Conservation (phyloP, 805 yeast species). For the Starmerella scarabaei region DNA sequence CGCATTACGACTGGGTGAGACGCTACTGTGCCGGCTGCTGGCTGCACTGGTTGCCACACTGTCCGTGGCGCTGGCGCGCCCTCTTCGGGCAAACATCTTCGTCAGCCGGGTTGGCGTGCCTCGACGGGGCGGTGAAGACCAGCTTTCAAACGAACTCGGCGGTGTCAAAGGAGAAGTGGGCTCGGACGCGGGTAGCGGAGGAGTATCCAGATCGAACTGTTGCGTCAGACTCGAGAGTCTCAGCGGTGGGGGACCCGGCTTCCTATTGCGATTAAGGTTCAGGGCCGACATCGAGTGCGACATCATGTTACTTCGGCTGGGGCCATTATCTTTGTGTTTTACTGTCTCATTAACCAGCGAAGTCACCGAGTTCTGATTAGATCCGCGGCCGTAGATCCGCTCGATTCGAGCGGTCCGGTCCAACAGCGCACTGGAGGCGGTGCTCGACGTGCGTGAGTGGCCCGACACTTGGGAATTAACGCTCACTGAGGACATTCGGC, state of each 20-base stretch:
- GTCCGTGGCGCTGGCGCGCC: not conserved
- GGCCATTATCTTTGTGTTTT: not conserved
- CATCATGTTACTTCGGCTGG: not conserved
- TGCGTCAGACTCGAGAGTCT: not conserved
- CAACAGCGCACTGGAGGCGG: not conserved
- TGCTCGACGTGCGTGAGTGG: not conserved
- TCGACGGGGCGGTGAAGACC: not conserved
- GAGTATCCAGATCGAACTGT: not conserved
- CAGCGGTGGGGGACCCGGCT: not conserved
- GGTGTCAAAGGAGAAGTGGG: not conserved
- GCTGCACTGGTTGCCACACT: not conserved
- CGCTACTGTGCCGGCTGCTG: not conserved
- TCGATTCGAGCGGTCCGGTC: not conserved
- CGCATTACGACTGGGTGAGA: not conserved
- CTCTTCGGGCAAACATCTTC: not conserved
- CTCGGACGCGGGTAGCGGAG: not conserved
- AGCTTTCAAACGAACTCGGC: not conserved
- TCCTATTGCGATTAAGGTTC: not conserved
- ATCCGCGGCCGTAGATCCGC: constrained; percentile 1
- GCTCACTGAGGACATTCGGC: too few species aligned
- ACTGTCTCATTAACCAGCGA: not conserved
- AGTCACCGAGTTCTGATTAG: not conserved
- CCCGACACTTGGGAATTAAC: not conserved
- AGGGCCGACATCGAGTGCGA: not conserved
- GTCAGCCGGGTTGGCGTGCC: not conserved